Evolutionary conservation across 768 basidiomycete genomes (phyloP).

Genomic region (Suillus subalutaceus): DNA sequence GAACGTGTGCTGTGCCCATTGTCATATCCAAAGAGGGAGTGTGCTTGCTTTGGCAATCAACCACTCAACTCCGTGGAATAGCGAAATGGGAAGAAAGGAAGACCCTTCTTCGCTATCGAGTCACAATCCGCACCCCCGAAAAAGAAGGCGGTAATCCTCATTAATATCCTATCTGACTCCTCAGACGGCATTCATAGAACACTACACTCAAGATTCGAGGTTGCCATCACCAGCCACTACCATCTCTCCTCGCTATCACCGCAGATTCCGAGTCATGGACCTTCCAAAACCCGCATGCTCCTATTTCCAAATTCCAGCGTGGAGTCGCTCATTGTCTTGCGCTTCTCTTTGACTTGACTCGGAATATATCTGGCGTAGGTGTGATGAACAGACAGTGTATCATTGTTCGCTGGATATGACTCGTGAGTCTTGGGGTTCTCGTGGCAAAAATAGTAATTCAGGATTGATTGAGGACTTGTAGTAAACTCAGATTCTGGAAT

Average conservation of each 20-base stretch:
- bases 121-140: neutral
- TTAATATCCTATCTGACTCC: slow-evolving; percentile 1
- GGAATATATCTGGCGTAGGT: neutral
- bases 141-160: slow-evolving; percentile 3
- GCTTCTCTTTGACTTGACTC: slow-evolving; percentile 3
- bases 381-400: neutral
- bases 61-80: neutral
- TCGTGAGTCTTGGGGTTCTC: neutral
- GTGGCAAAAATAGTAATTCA: neutral
- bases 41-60: too few relatives aligned
- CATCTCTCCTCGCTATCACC: neutral
- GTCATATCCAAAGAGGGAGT: neutral
- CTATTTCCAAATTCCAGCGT: neutral
- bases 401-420: slow-evolving; percentile 11
- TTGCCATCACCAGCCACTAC: neutral
- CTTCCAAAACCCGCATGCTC: neutral
- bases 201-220: too few relatives aligned
- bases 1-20: neutral
- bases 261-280: neutral
- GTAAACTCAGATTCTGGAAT: neutral
- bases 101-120: neutral
- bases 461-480: neutral
- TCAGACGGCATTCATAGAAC: slow-evolving; percentile 2
- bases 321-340: neutral
- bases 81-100: neutral